These are phyloP conservation scores for Epichloe sibirici DNA, from an alignment of 2,329 filamentous ascomycete genomes.

Conservation along the genomic window DNA sequence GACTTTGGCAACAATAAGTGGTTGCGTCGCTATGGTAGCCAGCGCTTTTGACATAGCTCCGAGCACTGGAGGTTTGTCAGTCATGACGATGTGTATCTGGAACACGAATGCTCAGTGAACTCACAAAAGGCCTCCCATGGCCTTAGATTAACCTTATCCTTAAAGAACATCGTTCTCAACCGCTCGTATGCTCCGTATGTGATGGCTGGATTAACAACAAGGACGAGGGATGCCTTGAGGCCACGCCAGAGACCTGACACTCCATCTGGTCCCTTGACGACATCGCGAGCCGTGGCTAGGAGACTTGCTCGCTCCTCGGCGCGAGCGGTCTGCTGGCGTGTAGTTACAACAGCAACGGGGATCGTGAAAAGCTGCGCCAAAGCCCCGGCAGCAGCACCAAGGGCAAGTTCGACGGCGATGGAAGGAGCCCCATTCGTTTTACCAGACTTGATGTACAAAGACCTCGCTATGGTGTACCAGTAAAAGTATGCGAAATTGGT, in stretches of 20 bases:
- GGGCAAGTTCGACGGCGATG: constrained; percentile 67
- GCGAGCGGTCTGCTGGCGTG: constrained; percentile 84
- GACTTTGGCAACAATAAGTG: constrained; percentile 94
- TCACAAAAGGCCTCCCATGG: constrained; percentile 85
- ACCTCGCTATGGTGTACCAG: constrained; percentile 87
- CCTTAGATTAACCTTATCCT: constrained; percentile 60
- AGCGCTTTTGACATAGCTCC: constrained; percentile 87
- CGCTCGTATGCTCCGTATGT: constrained; percentile 96
- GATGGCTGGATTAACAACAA: constrained; percentile 93
- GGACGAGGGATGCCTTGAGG: constrained; percentile 85
- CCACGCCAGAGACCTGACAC: constrained; percentile 85
- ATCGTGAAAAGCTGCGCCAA: constrained; percentile 94
- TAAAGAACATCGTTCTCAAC: constrained; percentile 65
- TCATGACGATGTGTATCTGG: neutral
- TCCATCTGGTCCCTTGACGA: constrained; percentile 83
- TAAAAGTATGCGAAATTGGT: constrained; percentile 99
- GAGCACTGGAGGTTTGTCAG: constrained; percentile 46
- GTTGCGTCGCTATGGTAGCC: constrained; percentile 85
- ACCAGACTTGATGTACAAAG: constrained; percentile 57
- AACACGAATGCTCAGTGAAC: constrained; percentile 24
- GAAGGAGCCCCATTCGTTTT: constrained; percentile 46
- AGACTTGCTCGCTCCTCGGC: constrained; percentile 78
- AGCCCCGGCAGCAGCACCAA: constrained; percentile 81
- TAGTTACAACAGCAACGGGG: constrained; percentile 89
- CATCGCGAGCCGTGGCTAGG: constrained; percentile 76